A percentile compares a stretch with the other conserved stretches of the same genome.
Conservation (phyloP, 306 rosid species). For the Prosopis cineraria region DNA sequence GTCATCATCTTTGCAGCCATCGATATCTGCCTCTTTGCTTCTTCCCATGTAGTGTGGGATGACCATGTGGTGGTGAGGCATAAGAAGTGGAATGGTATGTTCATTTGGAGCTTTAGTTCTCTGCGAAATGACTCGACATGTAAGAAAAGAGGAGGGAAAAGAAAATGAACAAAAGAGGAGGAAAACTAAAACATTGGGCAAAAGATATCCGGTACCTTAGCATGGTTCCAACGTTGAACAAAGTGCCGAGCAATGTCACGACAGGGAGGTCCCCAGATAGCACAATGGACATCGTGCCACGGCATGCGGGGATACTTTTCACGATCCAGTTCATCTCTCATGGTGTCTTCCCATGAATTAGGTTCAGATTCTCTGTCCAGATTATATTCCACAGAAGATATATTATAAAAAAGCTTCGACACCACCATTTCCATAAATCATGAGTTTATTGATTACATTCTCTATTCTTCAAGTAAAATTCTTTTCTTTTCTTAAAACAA, state of each 20-base stretch:
- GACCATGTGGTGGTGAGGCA: slow-evolving; percentile 99
- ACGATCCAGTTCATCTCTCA: slow-evolving; percentile 95
- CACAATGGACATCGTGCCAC: slow-evolving; percentile 99
- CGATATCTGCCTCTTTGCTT: slow-evolving; percentile 61
- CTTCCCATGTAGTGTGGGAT: slow-evolving; percentile 91
- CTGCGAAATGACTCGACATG: slow-evolving; percentile 43
- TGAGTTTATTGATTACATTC: slow-evolving; percentile 7
- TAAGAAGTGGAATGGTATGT: slow-evolving; percentile 84
- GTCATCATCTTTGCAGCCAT: slow-evolving; percentile 43
- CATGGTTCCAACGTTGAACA: slow-evolving; percentile 99
- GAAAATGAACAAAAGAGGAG: neutral
- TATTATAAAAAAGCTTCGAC: slow-evolving; percentile 6
- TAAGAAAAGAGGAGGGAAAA: slow-evolving; percentile 32
- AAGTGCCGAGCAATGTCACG: slow-evolving; percentile 96
- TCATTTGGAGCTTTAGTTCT: slow-evolving; percentile 96
- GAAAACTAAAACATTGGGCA: slow-evolving; percentile 25
- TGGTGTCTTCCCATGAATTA: slow-evolving; percentile 98
- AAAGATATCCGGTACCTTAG: slow-evolving; percentile 75
- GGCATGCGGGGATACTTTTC: slow-evolving; percentile 95
- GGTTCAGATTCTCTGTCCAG: slow-evolving; percentile 90
- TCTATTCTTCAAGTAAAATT: slow-evolving; percentile 15
- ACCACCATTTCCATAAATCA: slow-evolving; percentile 5
- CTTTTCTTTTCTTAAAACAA: neutral
- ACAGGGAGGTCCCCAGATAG: slow-evolving; percentile 97
- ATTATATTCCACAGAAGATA: slow-evolving; percentile 13